phyloP scores from a whole-genome alignment of 148 eudicot genomes.

The Heliosperma pusillum region DNA sequence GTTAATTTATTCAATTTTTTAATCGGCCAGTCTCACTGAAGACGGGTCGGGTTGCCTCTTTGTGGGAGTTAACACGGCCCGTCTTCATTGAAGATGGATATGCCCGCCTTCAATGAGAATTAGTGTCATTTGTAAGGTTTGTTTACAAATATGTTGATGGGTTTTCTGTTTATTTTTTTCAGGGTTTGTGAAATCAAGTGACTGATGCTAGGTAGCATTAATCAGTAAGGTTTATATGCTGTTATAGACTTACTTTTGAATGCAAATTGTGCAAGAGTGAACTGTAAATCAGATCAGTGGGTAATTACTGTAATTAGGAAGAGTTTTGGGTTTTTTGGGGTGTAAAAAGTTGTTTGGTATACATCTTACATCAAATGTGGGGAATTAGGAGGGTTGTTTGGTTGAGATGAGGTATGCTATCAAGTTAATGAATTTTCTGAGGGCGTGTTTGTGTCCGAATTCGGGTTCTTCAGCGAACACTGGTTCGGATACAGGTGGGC shows the following conservation, averaged over 20 bases:
- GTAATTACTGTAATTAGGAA: conserved; percentile 13
- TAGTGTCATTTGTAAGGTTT: too few relatives aligned
- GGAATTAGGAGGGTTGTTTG: conserved; percentile 37
- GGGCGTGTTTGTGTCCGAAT: conserved; percentile 54
- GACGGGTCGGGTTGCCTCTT: too few relatives aligned
- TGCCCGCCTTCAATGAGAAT: too few relatives aligned
- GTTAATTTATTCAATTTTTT: conserved; percentile 20
- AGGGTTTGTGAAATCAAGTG: conserved; percentile 18
- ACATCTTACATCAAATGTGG: conserved; percentile 41
- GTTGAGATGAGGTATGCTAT: conserved; percentile 75
- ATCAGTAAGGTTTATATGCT: too few relatives aligned
- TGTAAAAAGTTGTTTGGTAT: conserved; percentile 4
- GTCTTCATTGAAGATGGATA: too few relatives aligned
- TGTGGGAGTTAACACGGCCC: too few relatives aligned
- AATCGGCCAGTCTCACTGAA: too few relatives aligned
- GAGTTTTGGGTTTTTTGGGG: conserved; percentile 5
- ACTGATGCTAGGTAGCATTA: conserved; percentile 19
- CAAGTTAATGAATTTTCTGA: conserved; percentile 52
- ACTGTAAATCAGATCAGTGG: background rate
- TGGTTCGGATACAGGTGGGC: conserved; percentile 45
- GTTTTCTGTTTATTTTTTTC: conserved; percentile 22
- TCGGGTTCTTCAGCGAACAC: conserved; percentile 28
- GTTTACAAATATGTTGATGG: conserved; percentile 11
- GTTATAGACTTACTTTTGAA: too few relatives aligned
- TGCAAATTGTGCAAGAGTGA: conserved; percentile 19